phyloP scores from a whole-genome alignment of 139 green algal species.

The Coccomyxa sp. region DNA sequence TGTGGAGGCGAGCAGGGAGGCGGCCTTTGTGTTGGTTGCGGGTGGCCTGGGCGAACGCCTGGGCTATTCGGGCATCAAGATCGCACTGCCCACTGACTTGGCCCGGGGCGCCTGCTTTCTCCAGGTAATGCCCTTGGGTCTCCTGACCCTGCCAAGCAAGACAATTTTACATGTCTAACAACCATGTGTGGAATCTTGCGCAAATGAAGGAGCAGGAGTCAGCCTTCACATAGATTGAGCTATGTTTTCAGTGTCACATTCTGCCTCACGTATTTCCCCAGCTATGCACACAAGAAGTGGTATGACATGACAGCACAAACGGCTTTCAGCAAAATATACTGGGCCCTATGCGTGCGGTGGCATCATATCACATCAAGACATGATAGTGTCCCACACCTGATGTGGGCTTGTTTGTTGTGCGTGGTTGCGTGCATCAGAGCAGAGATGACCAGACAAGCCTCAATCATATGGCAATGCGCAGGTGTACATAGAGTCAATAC shows the following conservation, averaged over 20 bases:
- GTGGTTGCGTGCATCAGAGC: no score
- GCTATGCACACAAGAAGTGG: no score
- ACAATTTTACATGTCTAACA: not conserved
- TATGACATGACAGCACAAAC: no score
- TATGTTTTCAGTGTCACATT: no score
- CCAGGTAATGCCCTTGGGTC: no score
- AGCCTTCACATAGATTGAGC: no score
- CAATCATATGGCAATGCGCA: no score
- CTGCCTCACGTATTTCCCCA: no score
- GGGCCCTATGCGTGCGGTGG: not conserved
- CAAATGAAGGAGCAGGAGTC: no score
- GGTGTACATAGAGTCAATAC: conserved; percentile 86
- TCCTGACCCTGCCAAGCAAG: not conserved
- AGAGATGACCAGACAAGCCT: no score
- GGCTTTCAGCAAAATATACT: not conserved
- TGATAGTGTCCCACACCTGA: not conserved
- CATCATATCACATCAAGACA: not conserved
- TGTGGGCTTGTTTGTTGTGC: no score
- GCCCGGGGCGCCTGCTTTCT: conserved; percentile 81
- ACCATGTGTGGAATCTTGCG: no score
- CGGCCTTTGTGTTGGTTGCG: conserved; percentile 96
- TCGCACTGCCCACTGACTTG: conserved; percentile 81
- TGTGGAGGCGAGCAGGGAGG: conserved; percentile 30
- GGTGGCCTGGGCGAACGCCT: conserved; percentile 94
- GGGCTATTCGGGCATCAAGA: conserved; percentile 89